Base-by-base conservation (phyloP, 148 eudicot genomes). In the Fagopyrum homotropicum region DNA sequence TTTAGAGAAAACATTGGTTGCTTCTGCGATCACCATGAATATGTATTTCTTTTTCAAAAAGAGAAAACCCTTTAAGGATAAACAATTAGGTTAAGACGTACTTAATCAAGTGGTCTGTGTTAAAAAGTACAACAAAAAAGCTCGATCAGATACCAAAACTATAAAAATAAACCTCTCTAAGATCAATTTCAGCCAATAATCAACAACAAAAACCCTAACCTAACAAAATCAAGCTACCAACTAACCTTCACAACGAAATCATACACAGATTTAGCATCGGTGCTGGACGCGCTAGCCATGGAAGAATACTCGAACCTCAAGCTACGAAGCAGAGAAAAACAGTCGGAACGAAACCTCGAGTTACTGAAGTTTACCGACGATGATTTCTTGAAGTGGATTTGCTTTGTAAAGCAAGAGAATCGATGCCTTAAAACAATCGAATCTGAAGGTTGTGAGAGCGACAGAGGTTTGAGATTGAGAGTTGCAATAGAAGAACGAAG, bases 161-260 rank as follows among this genome's bases (percentile, higher is more conserved):
- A 49, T 12, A 8, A 49, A 49, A 49, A 7, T 3, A 49, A 49
- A 49, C 9, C 52, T 49, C 6, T 8, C 2, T 0, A 49, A 12
- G 52, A 49, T 49, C 52, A 10, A 49, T 49, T 49, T 12, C 46
- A 66, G 4, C 47, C 29, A 48, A 19, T 57, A 63, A 63, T 55
- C 1, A 55, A n/a, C 44, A 22, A 29, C 22, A 72, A 8, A 72
- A 72, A 5, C 48, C 59, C 61, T 66, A 43, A 26, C 68, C 68
- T 1, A 10, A 8, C 59, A 17, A 52, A 54, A 19, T 35, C 61
- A 35, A 7, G 45, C 2, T 60, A 19, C 50, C 26, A 26, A 55
- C 76, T 9, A 16, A 55, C 76, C 76, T 73, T 73, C 22, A 82
- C 78, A 71, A 77, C 79, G 72, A 81, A 75, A 74, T 81, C 78